Conservation (phyloP, 495 filamentous ascomycete genomes). For the Talaromyces wortmannii region DNA sequence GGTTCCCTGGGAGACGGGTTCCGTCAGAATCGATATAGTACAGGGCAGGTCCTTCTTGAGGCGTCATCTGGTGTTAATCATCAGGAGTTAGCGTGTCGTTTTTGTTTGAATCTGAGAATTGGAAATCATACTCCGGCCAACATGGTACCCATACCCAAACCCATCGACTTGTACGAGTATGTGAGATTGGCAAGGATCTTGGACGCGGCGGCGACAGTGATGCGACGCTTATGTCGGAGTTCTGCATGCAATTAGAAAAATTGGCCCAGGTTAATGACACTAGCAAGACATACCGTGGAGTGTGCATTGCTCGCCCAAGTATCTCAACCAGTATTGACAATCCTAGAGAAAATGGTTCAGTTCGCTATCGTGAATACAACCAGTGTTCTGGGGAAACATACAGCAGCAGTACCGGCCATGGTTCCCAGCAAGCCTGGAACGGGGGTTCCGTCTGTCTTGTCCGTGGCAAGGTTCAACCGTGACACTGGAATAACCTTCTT, state of each 20-base stretch:
- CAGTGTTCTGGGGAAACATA: conserved; percentile 29
- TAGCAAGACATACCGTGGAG: conserved; percentile 57
- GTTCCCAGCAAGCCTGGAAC: conserved; percentile 78
- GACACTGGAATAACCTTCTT: conserved; percentile 87
- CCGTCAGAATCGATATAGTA: conserved; percentile 99
- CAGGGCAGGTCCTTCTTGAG: conserved; percentile 90
- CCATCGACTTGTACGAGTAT: conserved; percentile 97
- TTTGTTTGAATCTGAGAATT: background rate
- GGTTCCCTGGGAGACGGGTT: conserved; percentile 82
- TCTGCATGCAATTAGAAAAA: conserved; percentile 28
- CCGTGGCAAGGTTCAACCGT: conserved; percentile 39
- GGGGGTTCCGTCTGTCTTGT: conserved; percentile 64
- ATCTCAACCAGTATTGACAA: conserved; percentile 99
- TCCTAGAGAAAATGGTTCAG: conserved; percentile 44
- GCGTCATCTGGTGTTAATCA: conserved; percentile 45
- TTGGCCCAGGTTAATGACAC: background rate
- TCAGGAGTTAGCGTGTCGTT: background rate
- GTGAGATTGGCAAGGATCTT: conserved; percentile 98
- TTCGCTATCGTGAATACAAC: background rate
- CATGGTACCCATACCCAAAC: conserved; percentile 98
- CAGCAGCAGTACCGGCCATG: conserved; percentile 96
- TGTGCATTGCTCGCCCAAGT: conserved; percentile 97
- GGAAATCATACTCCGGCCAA: conserved; percentile 71
- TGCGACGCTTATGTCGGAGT: conserved; percentile 97
- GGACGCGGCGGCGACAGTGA: conserved; percentile 91